Evolutionary conservation across 495 filamentous ascomycete genomes (phyloP).

Genomic region (Aspergillus nanangensis): DNA sequence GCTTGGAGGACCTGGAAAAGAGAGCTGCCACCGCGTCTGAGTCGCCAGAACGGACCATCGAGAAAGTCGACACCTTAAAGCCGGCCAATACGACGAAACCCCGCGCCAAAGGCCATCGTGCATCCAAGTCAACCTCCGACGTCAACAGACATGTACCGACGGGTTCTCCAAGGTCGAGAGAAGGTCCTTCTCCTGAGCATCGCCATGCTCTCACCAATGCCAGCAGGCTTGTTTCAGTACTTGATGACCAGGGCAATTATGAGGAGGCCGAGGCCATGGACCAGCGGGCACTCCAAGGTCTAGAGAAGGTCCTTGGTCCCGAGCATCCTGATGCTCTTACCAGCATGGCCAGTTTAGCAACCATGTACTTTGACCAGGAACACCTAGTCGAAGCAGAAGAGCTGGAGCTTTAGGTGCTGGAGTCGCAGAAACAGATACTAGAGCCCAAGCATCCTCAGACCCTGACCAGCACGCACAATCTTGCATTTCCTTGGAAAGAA

Average conservation of each 20-base stretch:
- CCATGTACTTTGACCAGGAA: too few species aligned
- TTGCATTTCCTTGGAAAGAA: slow-evolving; percentile 20
- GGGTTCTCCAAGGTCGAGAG: slow-evolving; percentile 17
- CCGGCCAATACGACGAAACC: slow-evolving; percentile 37
- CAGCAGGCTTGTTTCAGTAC: slow-evolving; percentile 9
- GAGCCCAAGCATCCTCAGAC: slow-evolving; percentile 35
- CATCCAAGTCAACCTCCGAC: slow-evolving; percentile 39
- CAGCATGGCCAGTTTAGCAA: too few species aligned
- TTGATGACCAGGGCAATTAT: slow-evolving; percentile 6
- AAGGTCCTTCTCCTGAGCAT: slow-evolving; percentile 28
- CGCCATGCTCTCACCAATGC: slow-evolving; percentile 22
- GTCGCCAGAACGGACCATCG: slow-evolving; percentile 61
- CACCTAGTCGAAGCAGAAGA: too few species aligned
- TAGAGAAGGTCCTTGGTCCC: slow-evolving; percentile 25
- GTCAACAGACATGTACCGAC: slow-evolving; percentile 25
- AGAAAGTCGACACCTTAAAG: slow-evolving; percentile 45
- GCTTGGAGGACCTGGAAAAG: slow-evolving; percentile 92
- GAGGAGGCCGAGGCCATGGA: slow-evolving; percentile 26
- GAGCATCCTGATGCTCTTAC: slow-evolving; percentile 26
- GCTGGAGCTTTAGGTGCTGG: too few species aligned
- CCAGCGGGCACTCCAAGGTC: slow-evolving; percentile 16
- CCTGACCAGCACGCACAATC: slow-evolving; percentile 29
- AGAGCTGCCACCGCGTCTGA: slow-evolving; percentile 79
- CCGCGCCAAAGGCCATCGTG: slow-evolving; percentile 36
- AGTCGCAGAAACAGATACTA: too few species aligned